A percentile compares a stretch with the other conserved stretches of the same genome.
These are phyloP conservation scores for Mycena epipterygia DNA, from an alignment of 768 basidiomycete species.

Conservation along the genomic window DNA sequence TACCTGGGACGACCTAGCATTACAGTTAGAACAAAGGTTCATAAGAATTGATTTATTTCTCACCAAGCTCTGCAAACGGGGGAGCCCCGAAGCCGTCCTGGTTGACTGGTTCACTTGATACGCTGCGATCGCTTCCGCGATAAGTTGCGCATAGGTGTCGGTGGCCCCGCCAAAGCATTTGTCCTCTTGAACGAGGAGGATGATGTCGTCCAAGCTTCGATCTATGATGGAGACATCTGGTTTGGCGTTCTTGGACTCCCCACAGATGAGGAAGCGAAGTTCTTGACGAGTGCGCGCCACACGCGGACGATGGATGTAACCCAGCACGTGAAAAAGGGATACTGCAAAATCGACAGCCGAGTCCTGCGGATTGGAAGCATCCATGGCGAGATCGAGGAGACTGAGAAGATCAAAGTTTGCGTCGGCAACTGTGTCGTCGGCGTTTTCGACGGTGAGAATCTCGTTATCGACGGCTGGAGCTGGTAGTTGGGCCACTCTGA, in stretches of 20 bases:
- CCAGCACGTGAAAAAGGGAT: conserved; percentile 38
- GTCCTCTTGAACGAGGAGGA: background rate
- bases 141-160: conserved; percentile 36
- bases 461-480: conserved; percentile 12
- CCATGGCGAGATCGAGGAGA: conserved; percentile 45
- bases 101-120: conserved; percentile 29
- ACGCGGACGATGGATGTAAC: conserved; percentile 32
- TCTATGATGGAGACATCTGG: too few species aligned
- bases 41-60: too few species aligned
- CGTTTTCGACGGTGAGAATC: conserved; percentile 17
- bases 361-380: conserved; percentile 28
- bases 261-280: conserved; percentile 45
- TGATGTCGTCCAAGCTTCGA: too few species aligned
- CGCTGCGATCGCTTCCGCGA: conserved; percentile 42
- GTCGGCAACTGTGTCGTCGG: conserved; percentile 1
- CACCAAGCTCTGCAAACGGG: background rate
- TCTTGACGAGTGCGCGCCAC: conserved; percentile 37
- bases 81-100: conserved; percentile 3
- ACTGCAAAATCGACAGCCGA: conserved; percentile 49
- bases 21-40: too few species aligned
- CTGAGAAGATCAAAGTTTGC: conserved; percentile 33
- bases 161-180: conserved; percentile 26
- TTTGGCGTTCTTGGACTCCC: too few species aligned
- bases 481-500: conserved; percentile 19
- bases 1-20: too few species aligned